These are phyloP conservation scores for Cladorrhinum sp. DNA, from an alignment of 2,329 filamentous ascomycete species.

Conservation along the genomic window DNA sequence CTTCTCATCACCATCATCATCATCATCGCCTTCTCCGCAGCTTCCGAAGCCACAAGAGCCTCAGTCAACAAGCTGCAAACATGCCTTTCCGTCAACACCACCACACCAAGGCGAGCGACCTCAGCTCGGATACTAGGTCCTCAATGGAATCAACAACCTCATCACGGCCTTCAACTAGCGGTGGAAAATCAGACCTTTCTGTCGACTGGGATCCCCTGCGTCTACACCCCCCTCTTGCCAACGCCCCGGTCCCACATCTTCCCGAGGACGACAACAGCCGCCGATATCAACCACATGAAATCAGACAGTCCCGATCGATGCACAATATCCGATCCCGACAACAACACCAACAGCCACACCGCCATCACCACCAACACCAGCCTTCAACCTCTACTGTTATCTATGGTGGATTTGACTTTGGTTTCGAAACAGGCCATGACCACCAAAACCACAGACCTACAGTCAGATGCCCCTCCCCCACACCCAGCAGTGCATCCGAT, in stretches of 20 bases:
- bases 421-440: slow-evolving; percentile 25
- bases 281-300: slow-evolving; percentile 18
- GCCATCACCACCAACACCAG: not conserved
- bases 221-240: slow-evolving; percentile 32
- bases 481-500: slow-evolving; percentile 16
- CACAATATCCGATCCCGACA: slow-evolving; percentile 7
- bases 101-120: slow-evolving; percentile 21
- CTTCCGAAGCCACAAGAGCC: slow-evolving; percentile 26
- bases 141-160: slow-evolving; percentile 21
- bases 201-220: slow-evolving; percentile 35
- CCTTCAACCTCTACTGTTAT: slow-evolving; percentile 27
- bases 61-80: slow-evolving; percentile 12
- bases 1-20: slow-evolving; percentile 17
- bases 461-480: slow-evolving; percentile 12
- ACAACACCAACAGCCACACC: slow-evolving; percentile 4
- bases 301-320: slow-evolving; percentile 21
- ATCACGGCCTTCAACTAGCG: slow-evolving; percentile 23
- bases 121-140: slow-evolving; percentile 22
- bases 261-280: slow-evolving; percentile 10
- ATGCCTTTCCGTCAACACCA: slow-evolving; percentile 10
- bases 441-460: slow-evolving; percentile 2
- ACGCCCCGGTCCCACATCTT: slow-evolving; percentile 16
- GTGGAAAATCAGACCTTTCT: slow-evolving; percentile 24
- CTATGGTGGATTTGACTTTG: slow-evolving; percentile 36
- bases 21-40: slow-evolving; percentile 23